phyloP scores from a whole-genome alignment of 2,329 filamentous ascomycete genomes.

The Raffaelea albimanens region DNA sequence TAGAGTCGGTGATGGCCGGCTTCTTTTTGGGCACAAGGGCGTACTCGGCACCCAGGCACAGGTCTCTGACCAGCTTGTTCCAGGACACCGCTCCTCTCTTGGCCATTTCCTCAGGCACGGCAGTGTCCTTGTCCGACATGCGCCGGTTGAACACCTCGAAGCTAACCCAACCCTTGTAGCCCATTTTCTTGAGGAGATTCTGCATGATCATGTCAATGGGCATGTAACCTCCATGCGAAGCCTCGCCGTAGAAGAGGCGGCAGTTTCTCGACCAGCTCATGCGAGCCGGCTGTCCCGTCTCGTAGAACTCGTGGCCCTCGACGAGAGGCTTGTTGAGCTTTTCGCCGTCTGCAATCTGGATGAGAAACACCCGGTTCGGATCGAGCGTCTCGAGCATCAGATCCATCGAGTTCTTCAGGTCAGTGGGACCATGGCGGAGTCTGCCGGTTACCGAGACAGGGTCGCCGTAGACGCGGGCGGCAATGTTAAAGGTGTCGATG shows the following conservation, averaged over 20 bases:
- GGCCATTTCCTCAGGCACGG: conserved; percentile 42
- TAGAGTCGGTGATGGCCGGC: too few relatives aligned
- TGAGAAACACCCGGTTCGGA: conserved; percentile 47
- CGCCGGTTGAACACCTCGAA: conserved; percentile 50
- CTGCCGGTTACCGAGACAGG: conserved; percentile 33
- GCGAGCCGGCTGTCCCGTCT: conserved; percentile 39
- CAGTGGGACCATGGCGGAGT: conserved; percentile 33
- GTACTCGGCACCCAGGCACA: too few relatives aligned
- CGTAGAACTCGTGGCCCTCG: conserved; percentile 42
- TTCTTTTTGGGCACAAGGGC: too few relatives aligned
- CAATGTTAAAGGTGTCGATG: conserved; percentile 55
- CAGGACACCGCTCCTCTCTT: conserved; percentile 39
- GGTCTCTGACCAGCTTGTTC: conserved; percentile 30
- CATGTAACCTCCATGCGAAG: conserved; percentile 44
- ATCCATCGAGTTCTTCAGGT: conserved; percentile 33
- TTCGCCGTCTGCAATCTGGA: conserved; percentile 55
- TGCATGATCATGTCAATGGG: conserved; percentile 43
- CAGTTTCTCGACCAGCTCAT: conserved; percentile 59
- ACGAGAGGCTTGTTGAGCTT: conserved; percentile 36
- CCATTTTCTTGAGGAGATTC: conserved; percentile 43
- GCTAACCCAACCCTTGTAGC: conserved; percentile 49
- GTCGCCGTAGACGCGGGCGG: conserved; percentile 47
- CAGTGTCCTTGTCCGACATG: conserved; percentile 31
- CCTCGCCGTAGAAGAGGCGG: conserved; percentile 49
- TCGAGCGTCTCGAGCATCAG: conserved; percentile 37